Evolutionary conservation across 306 rosid species (phyloP).

Genomic region (Purshia tridentata): DNA sequence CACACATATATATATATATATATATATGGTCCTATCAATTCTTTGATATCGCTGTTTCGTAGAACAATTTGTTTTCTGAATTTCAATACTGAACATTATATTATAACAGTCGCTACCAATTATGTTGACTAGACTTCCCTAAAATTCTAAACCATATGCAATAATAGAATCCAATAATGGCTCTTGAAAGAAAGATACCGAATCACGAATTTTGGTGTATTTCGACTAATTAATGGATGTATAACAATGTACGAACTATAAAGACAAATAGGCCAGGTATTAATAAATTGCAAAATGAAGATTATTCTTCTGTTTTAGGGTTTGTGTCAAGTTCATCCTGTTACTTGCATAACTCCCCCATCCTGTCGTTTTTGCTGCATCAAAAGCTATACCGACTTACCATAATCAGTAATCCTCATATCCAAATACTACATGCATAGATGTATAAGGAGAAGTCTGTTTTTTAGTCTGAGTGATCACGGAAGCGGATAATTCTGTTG

Average conservation of each 20-base stretch:
- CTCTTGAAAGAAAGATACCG: neutral
- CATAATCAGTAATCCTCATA: no score
- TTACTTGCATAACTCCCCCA: neutral
- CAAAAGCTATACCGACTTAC: no score
- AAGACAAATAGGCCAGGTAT: neutral
- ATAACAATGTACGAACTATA: no score
- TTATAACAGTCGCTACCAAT: neutral
- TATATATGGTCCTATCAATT: neutral
- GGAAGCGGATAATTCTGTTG: slow-evolving; percentile 59
- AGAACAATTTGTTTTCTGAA: neutral
- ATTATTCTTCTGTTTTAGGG: no score
- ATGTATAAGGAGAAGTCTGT: neutral
- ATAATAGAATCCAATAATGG: neutral
- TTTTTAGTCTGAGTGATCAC: slow-evolving; percentile 64
- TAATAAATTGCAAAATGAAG: no score
- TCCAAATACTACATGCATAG: neutral
- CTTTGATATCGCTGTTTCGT: neutral
- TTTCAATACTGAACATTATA: neutral
- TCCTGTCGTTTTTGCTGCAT: neutral
- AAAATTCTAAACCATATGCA: neutral
- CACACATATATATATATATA: neutral
- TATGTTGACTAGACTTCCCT: neutral
- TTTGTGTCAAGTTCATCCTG: no score
- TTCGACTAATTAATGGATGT: neutral
- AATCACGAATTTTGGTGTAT: neutral